Evolutionary conservation across 1,139 yeast genomes (phyloP), one percentile per base, ranked within the genome.

Genomic region (Pichia sp.): DNA sequence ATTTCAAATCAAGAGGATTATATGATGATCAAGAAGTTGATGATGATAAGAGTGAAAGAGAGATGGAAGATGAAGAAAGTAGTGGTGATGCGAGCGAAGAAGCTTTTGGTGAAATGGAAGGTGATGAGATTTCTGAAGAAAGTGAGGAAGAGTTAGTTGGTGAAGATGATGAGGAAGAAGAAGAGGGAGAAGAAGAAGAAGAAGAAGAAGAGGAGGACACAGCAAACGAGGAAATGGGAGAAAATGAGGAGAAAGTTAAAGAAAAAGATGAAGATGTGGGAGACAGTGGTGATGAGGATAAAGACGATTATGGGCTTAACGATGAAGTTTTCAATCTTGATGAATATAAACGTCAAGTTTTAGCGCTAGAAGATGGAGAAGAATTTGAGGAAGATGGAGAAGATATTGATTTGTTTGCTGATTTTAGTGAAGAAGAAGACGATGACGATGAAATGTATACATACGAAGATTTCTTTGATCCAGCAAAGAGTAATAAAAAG

Each of bases 291-390:
- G 30, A 18, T 9, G 30, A 26, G 3, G 52, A 39, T 12, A 52
- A 48, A 6, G 82, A 77, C 52, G 72, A 64, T 2, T 74, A 71
- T 53, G 95, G 89, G 3, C 69, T 88, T 35, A 84, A 89, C 55
- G 95, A 86, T 55, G 85, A 78, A 9, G 82, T 89, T 52, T 91
- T 91, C 59, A 79, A 86, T 47, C 76, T 91, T 31, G 95, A 86
- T 50, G 84, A 82, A 36, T 89, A 84, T 65, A 84, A 88, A 60
- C 79, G 76, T 56, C 95, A 88, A 59, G 78, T 86, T 6, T 60
- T 84, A 36, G 85, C 78, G 3, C 71, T 81, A 54, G 96, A 86
- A 55, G 64, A 72, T 28, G 35, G 15, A 8, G 51, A 45, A 12
- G 35, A 31, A 15, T 66, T 65, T 34, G 69, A 67, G 24, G 69